Percentiles rank a stretch among this genome's conserved stretches.
Evolutionary conservation across 257 asterid genomes (phyloP).

Genomic region (Penstemon newberryi): DNA sequence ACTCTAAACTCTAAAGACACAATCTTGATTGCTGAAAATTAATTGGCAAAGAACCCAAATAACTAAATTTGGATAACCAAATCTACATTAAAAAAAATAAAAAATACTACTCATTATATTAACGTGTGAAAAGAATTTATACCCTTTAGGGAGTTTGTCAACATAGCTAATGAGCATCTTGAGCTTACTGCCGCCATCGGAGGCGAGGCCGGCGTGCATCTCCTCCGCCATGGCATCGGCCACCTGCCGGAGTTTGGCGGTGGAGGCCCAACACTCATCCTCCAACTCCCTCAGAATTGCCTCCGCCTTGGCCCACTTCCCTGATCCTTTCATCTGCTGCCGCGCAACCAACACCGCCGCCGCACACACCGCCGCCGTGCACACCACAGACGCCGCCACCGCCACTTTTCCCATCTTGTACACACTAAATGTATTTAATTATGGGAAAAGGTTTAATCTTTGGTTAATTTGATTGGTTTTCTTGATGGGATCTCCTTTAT

Average conservation of each 20-base stretch:
- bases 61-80: background rate
- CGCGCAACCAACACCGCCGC: constrained; percentile 54
- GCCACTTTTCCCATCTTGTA: constrained; percentile 59
- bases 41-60: background rate
- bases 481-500: constrained; percentile 28
- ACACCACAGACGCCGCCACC: constrained; percentile 44
- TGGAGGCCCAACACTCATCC: constrained; percentile 64
- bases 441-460: constrained; percentile 24
- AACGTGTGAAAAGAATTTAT: constrained; percentile 1
- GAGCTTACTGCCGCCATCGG: constrained; percentile 78
- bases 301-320: constrained; percentile 59
- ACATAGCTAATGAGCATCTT: constrained; percentile 83
- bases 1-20: background rate
- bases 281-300: constrained; percentile 66
- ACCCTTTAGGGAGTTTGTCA: constrained; percentile 91
- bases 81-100: constrained; percentile 5
- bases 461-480: constrained; percentile 13
- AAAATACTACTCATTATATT: background rate
- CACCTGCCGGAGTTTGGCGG: constrained; percentile 70
- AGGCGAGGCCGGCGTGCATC: constrained; percentile 94
- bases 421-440: background rate
- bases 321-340: constrained; percentile 51
- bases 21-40: background rate
- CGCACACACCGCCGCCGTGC: constrained; percentile 66
- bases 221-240: constrained; percentile 89